These are phyloP conservation scores for Ophiostoma fasciatum DNA, from an alignment of 2,329 filamentous ascomycete genomes.

Conservation along the genomic window DNA sequence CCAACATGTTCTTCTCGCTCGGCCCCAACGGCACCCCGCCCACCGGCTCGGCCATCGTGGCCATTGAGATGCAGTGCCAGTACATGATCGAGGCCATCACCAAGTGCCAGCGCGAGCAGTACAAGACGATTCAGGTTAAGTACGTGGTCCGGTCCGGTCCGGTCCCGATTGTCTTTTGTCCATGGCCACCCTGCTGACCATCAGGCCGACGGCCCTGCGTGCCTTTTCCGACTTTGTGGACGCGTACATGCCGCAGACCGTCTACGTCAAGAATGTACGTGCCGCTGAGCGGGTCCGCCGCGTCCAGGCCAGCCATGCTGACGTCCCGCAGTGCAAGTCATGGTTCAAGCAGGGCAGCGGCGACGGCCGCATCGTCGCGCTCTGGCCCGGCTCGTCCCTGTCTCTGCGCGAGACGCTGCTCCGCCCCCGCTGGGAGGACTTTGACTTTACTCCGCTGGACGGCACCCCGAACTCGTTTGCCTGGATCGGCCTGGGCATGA, in stretches of 20 bases:
- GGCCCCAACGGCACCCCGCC: constrained; percentile 7
- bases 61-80: constrained; percentile 2
- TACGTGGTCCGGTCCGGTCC: too few relatives aligned
- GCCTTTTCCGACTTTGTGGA: constrained; percentile 1
- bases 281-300: background rate
- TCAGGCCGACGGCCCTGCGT: background rate
- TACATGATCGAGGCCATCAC: constrained; percentile 3
- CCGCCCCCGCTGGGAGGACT: constrained; percentile 1
- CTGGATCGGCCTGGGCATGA: background rate
- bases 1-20: constrained; percentile 4
- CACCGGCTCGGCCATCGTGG: constrained; percentile 3
- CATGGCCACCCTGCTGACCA: background rate
- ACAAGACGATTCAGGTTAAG: constrained; percentile 4
- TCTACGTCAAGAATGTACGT: background rate
- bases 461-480: background rate
- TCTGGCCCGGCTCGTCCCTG: background rate
- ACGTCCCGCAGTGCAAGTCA: background rate
- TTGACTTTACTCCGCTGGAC: background rate
- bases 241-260: constrained; percentile 6
- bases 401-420: background rate
- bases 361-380: constrained; percentile 3
- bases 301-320: background rate
- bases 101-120: constrained; percentile 4
- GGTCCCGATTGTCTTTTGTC: too few relatives aligned
- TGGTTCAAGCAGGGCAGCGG: constrained; percentile 2